Base-by-base conservation (phyloP, 768 basidiomycete species). In the Strobilomyces dryophilus region DNA sequence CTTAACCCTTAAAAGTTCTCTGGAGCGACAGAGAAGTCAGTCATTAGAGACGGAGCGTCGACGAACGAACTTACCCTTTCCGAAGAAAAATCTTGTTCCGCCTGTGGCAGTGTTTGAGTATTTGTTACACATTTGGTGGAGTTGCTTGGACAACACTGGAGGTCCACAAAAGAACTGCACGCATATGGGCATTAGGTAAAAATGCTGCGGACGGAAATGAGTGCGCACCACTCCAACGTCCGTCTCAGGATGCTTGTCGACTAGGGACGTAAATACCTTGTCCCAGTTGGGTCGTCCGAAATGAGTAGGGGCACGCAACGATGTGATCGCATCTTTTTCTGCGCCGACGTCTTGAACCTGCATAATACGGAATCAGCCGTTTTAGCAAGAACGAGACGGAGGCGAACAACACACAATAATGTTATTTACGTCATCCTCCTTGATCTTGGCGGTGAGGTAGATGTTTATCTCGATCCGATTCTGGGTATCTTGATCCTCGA, bases 351-450 rank as follows among this genome's bases (percentile, higher is more conserved):
- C 93, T 63, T 92, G 88, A 8, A 89, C 78, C 82, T 84, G 49
- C 1, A 41, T 49, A 7, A 40, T 8, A 43, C 35, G 31, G 8
- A 35, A 36, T 47, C n/a, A 59, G 55, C 35, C 15, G 12, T 18
- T 18, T 39, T 31, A 40, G n/a, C 11, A 46, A 42, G 39, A 35
- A 24, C 14, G 32, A 45, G n/a, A n/a, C 14, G 46, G 51, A 44
- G 18, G n/a, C 20, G 17, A 54, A 39, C 45, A 2, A 70, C 78
- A 57, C 54, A 87, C 90, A 49, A 94, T 80, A 68, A 97, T 95
- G 66, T 95, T 97, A 72, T 85, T 89, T 80, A 95, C 82, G 59
- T 98, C 92, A 64, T 94, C 92, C 56, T 93, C 89, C 73, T 89
- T 88, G 63, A 98, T 80, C 75, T 83, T 89, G 32, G 88, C 89